These are phyloP conservation scores for Geranium rotundifolium DNA, from an alignment of 345 rosid genomes.

Conservation along the genomic window DNA sequence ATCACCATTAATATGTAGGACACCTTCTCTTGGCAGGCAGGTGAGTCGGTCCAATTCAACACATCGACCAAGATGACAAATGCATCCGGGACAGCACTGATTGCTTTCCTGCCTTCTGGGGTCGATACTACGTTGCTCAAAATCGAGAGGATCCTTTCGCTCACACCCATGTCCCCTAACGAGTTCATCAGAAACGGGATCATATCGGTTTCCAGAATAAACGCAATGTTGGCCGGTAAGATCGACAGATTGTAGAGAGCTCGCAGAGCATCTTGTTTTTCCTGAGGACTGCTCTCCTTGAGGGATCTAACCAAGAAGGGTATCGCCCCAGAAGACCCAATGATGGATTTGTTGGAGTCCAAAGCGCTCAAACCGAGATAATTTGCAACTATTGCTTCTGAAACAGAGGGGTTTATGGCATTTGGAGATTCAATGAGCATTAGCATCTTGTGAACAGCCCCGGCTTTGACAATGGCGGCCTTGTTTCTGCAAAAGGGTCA, in stretches of 20 bases:
- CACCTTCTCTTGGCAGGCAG: constrained; percentile 85
- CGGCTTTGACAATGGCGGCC: constrained; percentile 97
- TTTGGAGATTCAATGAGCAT: constrained; percentile 58
- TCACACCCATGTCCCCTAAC: constrained; percentile 83
- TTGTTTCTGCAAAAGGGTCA: constrained; percentile 56
- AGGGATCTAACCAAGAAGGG: constrained; percentile 59
- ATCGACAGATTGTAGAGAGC: constrained; percentile 87
- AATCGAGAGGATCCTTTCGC: constrained; percentile 74
- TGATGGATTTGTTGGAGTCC: constrained; percentile 79
- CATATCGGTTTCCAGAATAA: constrained; percentile 51
- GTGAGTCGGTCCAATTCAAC: constrained; percentile 84
- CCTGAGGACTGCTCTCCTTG: constrained; percentile 44
- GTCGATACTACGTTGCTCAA: constrained; percentile 70
- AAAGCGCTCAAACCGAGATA: constrained; percentile 85
- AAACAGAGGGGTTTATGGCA: constrained; percentile 31
- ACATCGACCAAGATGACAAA: constrained; percentile 74
- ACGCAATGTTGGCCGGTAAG: constrained; percentile 40
- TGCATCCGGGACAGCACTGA: constrained; percentile 45
- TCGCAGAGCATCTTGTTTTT: constrained; percentile 73
- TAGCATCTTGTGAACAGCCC: constrained; percentile 89
- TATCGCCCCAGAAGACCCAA: constrained; percentile 86
- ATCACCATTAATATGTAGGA: constrained; percentile 77
- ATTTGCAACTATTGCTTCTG: constrained; percentile 85
- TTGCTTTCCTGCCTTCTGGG: constrained; percentile 74
- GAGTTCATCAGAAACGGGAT: constrained; percentile 42